phyloP scores from a whole-genome alignment of 139 green algal species.

The Mychonastes homosphaera region DNA sequence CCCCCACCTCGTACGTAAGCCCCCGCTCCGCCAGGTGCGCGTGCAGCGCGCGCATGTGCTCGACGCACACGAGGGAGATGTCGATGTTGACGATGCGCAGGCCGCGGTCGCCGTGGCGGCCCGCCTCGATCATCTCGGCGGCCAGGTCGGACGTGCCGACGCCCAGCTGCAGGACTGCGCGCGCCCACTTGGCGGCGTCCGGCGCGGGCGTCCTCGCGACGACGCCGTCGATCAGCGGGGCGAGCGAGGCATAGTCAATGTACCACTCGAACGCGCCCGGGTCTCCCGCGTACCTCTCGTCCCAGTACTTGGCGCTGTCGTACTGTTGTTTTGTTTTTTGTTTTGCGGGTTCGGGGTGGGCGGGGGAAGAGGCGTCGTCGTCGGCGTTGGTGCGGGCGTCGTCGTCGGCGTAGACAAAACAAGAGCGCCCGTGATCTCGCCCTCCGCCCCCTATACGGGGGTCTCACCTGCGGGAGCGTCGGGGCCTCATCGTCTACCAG shows the following conservation, averaged over 20 bases:
- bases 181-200: neutral
- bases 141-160: conserved; percentile 39
- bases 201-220: neutral
- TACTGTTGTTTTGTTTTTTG: too few species aligned
- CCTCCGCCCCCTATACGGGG: too few species aligned
- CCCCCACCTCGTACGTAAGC: conserved; percentile 30
- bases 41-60: conserved; percentile 32
- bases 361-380: too few species aligned
- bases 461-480: too few species aligned
- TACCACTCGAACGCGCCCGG: conserved; percentile 40
- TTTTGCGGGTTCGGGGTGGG: too few species aligned
- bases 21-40: conserved; percentile 7
- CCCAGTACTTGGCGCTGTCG: conserved; percentile 36
- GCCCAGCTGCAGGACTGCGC: conserved; percentile 26
- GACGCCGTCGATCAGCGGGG: neutral
- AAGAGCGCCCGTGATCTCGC: too few species aligned
- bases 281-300: conserved; percentile 30
- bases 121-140: conserved; percentile 28
- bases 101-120: conserved; percentile 23
- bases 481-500: too few species aligned
- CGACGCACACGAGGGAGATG: conserved; percentile 26
- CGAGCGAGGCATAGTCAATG: neutral
- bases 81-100: conserved; percentile 42
- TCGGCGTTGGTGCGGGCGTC: too few species aligned
- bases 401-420: too few species aligned